Percentiles rank a stretch among this genome's conserved stretches.
Evolutionary conservation across 257 asterid species (phyloP).

Genomic region (Nicotiana attenuata): DNA sequence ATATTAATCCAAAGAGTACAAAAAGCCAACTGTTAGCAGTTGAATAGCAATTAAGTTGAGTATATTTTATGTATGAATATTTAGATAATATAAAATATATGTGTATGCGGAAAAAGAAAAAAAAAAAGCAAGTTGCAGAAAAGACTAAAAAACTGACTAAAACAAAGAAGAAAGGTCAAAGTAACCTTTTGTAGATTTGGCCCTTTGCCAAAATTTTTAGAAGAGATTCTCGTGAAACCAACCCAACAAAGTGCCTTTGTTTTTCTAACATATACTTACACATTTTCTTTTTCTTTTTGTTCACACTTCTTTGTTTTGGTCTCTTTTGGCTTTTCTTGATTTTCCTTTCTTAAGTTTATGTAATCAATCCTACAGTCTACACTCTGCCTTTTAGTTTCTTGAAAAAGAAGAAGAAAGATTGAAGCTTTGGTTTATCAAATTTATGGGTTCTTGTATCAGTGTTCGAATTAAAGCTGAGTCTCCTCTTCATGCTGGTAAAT

Average conservation of each 20-base stretch:
- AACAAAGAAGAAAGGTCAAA: slow-evolving; percentile 4
- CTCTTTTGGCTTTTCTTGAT: not conserved
- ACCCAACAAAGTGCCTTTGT: not conserved
- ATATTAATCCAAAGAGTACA: too few relatives aligned
- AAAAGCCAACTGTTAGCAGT: too few relatives aligned
- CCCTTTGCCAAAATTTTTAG: not conserved
- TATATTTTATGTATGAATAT: too few relatives aligned
- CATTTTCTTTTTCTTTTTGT: not conserved
- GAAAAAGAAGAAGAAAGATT: not conserved
- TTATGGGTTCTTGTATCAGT: slow-evolving; percentile 70
- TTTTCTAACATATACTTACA: not conserved
- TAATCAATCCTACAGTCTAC: not conserved
- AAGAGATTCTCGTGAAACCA: slow-evolving; percentile 16
- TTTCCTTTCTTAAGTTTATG: not conserved
- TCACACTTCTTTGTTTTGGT: slow-evolving; percentile 7
- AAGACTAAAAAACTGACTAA: not conserved
- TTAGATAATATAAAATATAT: too few relatives aligned
- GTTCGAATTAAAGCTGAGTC: slow-evolving; percentile 61
- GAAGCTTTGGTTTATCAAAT: not conserved
- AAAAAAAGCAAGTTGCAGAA: not conserved
- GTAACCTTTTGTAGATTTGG: not conserved
- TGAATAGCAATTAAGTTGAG: too few relatives aligned
- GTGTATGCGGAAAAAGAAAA: too few relatives aligned
- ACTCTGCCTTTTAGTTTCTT: not conserved
- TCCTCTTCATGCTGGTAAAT: slow-evolving; percentile 63